Conservation (phyloP, 2,329 filamentous ascomycete genomes). For the Coccinonectria pachysandricola region DNA sequence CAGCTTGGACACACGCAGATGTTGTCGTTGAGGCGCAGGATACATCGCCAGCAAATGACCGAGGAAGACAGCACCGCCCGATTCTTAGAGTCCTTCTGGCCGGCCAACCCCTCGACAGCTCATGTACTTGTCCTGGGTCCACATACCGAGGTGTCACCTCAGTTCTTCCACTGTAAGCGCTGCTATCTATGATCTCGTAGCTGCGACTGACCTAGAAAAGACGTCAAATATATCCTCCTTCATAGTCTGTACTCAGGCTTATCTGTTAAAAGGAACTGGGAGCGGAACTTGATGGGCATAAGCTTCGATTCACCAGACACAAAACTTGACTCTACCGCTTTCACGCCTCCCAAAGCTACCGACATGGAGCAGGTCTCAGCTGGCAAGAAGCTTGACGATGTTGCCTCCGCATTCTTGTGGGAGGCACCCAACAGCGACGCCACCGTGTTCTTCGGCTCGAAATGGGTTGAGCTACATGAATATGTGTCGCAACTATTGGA, state of each 20-base stretch:
- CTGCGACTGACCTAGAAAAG: conserved; percentile 25
- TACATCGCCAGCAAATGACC: conserved; percentile 48
- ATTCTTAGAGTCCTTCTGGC: conserved; percentile 84
- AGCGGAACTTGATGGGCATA: conserved; percentile 59
- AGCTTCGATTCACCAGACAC: conserved; percentile 64
- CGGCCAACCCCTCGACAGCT: conserved; percentile 48
- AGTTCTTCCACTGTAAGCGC: conserved; percentile 71
- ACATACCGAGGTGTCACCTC: conserved; percentile 65
- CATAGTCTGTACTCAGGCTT: conserved; percentile 62
- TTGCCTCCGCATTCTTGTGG: conserved; percentile 61
- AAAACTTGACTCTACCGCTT: conserved; percentile 48
- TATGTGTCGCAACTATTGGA: conserved; percentile 60
- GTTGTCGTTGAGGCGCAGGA: conserved; percentile 65
- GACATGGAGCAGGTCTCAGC: no score
- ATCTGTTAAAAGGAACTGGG: conserved; percentile 33
- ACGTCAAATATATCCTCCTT: conserved; percentile 67
- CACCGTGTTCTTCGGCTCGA: conserved; percentile 70
- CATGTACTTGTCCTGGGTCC: conserved; percentile 82
- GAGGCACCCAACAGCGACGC: conserved; percentile 77
- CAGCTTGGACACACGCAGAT: conserved; percentile 35
- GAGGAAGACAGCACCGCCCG: conserved; percentile 63
- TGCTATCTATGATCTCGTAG: no score
- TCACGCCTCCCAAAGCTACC: conserved; percentile 34
- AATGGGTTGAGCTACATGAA: conserved; percentile 77
- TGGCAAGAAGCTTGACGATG: conserved; percentile 16